Base-by-base conservation (phyloP, 2,329 filamentous ascomycete species). In the Diaporthe sp. region DNA sequence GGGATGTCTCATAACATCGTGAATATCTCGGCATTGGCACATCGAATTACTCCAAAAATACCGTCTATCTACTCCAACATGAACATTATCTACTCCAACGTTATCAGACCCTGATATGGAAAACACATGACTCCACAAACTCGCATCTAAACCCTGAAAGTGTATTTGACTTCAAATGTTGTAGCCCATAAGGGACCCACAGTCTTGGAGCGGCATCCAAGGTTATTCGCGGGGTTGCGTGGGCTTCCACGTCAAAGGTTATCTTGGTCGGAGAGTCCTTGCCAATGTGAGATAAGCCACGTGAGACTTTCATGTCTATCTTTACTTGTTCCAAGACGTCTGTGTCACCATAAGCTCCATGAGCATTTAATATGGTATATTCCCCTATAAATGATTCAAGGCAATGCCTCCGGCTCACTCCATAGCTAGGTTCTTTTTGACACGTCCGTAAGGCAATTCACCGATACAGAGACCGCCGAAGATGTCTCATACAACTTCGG, bases 41-140 rank as follows among this genome's bases (percentile, higher is more conserved):
- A 22, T 28, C 10, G 19, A 34, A 61, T 10, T 65, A n/a, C 62
- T 25, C 62, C 62, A 68, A 68, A 37, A 34, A 34, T 34, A 34
- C 5, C 34, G 8, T 34, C 34, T 31, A 53, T 22, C 62, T 53
- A 68, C 62, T 53, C 62, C 46, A 68, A 68, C 62, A 17, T 25
- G 22, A 68, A 9, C 22, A 61, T 8, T 39, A 39, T 68, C 46
- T 68, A 68, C 65, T 53, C 65, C 65, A 68, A 68, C 19, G 31
- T 22, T 53, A 53, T 68, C 46, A 42, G 53, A 25, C 22, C 31
- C 53, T 68, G 31, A 25, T 13, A 53, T 12, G 13, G 49, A 19
- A 19, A 34, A 53, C 13, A 25, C 6, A n/a, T 19, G 65, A 39
- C 46, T 28, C 65, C 65, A 68, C 65, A 68, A 39, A n/a, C 31